A percentile compares a stretch with the other conserved stretches of the same genome.
Evolutionary conservation across 805 yeast species (phyloP).

Genomic region (Barnettozyma vustinii): DNA sequence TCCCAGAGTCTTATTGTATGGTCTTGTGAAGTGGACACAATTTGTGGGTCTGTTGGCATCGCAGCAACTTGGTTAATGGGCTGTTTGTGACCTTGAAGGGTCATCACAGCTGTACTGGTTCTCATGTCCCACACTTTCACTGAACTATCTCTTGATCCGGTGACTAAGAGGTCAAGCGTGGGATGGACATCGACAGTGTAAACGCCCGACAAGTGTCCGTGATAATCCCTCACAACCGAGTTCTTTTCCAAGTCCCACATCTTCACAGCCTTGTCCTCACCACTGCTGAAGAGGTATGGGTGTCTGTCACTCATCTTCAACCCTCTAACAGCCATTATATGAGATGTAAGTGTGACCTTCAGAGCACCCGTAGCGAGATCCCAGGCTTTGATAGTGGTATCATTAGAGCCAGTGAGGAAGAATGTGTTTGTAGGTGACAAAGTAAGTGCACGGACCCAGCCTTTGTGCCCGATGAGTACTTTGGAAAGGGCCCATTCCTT

Average conservation of each 20-base stretch:
- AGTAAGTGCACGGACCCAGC: constrained; percentile 83
- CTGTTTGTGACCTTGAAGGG: constrained; percentile 73
- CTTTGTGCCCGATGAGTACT: constrained; percentile 83
- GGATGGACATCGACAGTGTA: constrained; percentile 85
- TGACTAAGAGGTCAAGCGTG: constrained; percentile 71
- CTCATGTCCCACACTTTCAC: constrained; percentile 94
- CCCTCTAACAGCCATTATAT: constrained; percentile 82
- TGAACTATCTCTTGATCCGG: constrained; percentile 86
- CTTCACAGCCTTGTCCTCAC: constrained; percentile 88
- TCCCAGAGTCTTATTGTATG: constrained; percentile 90
- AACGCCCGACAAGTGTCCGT: constrained; percentile 91
- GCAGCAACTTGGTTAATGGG: constrained; percentile 67
- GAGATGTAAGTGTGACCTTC: constrained; percentile 81
- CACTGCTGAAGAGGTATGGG: constrained; percentile 86
- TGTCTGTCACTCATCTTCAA: constrained; percentile 65
- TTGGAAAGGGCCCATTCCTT: constrained; percentile 67
- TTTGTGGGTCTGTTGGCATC: constrained; percentile 76
- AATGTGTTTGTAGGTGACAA: constrained; percentile 85
- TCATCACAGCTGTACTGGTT: constrained; percentile 66
- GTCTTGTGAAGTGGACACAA: constrained; percentile 79
- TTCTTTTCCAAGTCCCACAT: constrained; percentile 96
- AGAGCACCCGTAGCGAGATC: constrained; percentile 68
- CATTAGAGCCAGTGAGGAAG: constrained; percentile 91
- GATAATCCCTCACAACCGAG: constrained; percentile 76
- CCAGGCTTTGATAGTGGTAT: constrained; percentile 88